Percentiles rank a stretch among this genome's conserved stretches.
Evolutionary conservation across 1,139 yeast genomes (phyloP).

Genomic region (Pichia sp.): DNA sequence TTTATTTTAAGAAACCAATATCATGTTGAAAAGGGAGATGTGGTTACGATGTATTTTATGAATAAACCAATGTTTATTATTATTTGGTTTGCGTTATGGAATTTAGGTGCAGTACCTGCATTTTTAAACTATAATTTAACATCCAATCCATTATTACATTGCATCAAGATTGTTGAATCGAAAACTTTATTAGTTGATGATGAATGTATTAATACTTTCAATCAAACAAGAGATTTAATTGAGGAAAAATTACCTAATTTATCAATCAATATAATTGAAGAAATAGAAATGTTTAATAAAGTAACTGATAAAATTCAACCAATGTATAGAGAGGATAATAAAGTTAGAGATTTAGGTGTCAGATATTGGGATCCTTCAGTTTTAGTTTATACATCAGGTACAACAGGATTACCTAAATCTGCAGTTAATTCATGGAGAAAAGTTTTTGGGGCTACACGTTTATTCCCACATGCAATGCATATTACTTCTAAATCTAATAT

Average conservation of each 20-base stretch:
- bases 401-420: conserved; percentile 93
- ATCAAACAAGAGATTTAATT: conserved; percentile 47
- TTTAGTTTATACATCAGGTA: conserved; percentile 87
- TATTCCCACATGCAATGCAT: conserved; percentile 68
- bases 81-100: conserved; percentile 85
- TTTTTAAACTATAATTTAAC: conserved; percentile 76
- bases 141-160: conserved; percentile 73
- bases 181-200: conserved; percentile 69
- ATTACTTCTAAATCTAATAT: conserved; percentile 52
- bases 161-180: conserved; percentile 65
- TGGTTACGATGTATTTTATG: conserved; percentile 73
- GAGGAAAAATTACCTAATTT: conserved; percentile 30
- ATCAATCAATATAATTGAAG: conserved; percentile 47
- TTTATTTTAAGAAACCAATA: conserved; percentile 57
- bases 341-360: conserved; percentile 50
- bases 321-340: conserved; percentile 48
- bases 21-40: conserved; percentile 59
- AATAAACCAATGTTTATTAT: conserved; percentile 79
- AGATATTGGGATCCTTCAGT: conserved; percentile 60
- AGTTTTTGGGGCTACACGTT: conserved; percentile 58
- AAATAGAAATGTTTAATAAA: conserved; percentile 38
- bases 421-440: conserved; percentile 93
- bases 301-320: conserved; percentile 42
- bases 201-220: conserved; percentile 47
- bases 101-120: conserved; percentile 85